phyloP scores from a whole-genome alignment of 2,329 filamentous ascomycete species.

The Beauveria bassiana region DNA sequence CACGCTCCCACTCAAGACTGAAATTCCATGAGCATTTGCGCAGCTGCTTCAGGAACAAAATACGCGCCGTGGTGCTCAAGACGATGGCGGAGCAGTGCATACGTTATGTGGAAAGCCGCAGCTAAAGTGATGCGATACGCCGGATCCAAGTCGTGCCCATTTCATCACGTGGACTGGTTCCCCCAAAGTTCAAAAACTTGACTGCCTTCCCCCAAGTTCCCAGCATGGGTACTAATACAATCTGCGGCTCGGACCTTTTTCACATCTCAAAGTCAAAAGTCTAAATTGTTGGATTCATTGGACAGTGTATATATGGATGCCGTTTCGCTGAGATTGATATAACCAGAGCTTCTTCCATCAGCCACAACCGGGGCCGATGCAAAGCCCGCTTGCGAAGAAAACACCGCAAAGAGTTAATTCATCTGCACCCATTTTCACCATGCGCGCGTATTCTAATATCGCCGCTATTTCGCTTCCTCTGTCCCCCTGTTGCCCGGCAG shows the following conservation, averaged over 20 bases:
- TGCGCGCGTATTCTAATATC: not conserved
- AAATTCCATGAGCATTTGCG: not conserved
- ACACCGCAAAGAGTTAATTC: too few relatives aligned
- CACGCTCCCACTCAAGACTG: not conserved
- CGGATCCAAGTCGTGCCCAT: not conserved
- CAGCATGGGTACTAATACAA: too few relatives aligned
- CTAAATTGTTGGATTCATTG: too few relatives aligned
- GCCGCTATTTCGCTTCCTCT: not conserved
- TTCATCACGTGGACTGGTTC: constrained; percentile 2
- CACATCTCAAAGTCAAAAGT: too few relatives aligned
- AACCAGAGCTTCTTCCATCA: too few relatives aligned
- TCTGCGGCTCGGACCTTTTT: not conserved
- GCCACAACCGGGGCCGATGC: too few relatives aligned
- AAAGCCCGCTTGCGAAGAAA: too few relatives aligned
- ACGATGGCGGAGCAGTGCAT: not conserved
- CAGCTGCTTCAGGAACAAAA: not conserved
- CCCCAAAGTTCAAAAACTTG: not conserved
- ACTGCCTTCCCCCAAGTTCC: too few relatives aligned
- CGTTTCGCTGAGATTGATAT: too few relatives aligned
- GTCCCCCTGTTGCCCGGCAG: not conserved
- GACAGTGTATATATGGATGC: too few relatives aligned
- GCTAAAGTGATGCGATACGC: not conserved
- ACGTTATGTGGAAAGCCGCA: not conserved
- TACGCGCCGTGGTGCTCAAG: not conserved
- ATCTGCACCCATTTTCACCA: not conserved